phyloP scores from a whole-genome alignment of 345 rosid genomes.

The Citrus mangshanensis region DNA sequence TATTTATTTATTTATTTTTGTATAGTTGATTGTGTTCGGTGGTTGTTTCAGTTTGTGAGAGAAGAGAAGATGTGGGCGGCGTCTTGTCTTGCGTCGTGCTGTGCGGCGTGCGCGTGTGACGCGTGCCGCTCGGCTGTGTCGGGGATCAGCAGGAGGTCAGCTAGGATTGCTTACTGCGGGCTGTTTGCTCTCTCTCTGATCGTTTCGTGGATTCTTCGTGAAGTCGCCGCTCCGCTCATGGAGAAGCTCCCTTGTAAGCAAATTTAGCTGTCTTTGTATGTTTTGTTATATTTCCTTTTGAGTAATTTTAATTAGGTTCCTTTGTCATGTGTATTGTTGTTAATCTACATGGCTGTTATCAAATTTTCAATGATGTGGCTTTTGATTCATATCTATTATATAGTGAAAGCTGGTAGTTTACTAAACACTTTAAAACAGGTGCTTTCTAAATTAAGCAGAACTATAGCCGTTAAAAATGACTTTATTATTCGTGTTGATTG shows the following conservation, averaged over 20 bases:
- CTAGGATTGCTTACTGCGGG: conserved; percentile 96
- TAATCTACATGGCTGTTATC: not conserved
- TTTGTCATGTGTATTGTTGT: not conserved
- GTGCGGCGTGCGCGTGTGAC: conserved; percentile 96
- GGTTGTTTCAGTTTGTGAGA: conserved; percentile 13
- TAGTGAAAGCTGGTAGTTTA: not conserved
- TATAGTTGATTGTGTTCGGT: not conserved
- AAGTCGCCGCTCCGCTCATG: conserved; percentile 98
- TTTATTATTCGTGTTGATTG: not conserved
- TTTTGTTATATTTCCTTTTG: not conserved
- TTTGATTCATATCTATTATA: not conserved
- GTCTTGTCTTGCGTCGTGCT: conserved; percentile 97
- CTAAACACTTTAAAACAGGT: too few relatives aligned
- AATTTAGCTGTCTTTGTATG: not conserved
- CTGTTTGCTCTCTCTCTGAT: conserved; percentile 91
- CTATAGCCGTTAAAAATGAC: not conserved
- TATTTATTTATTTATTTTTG: not conserved
- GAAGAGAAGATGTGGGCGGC: conserved; percentile 93
- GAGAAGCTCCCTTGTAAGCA: conserved; percentile 94
- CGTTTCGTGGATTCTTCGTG: conserved; percentile 95
- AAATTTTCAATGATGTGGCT: not conserved
- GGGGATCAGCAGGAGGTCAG: conserved; percentile 89
- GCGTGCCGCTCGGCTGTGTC: conserved; percentile 91
- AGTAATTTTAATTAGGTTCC: not conserved
- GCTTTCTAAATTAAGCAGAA: not conserved